Conservation (phyloP, 2,329 filamentous ascomycete genomes). For the Alternaria tenuissima region DNA sequence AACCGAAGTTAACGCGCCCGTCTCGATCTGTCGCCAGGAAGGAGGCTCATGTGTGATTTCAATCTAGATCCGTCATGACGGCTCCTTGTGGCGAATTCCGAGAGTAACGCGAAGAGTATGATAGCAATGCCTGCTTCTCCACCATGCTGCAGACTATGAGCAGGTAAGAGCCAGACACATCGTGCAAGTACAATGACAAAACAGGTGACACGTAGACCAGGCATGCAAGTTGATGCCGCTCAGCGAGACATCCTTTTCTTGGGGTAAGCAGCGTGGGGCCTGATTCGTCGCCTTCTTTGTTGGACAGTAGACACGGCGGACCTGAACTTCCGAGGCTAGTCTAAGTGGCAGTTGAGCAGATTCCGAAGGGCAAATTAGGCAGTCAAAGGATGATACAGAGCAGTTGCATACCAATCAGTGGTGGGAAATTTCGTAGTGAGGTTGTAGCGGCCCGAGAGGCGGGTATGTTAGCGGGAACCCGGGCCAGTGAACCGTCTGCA, state of each 20-base stretch:
- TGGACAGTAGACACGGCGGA: conserved; percentile 44
- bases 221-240: conserved; percentile 30
- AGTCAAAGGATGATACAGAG: conserved; percentile 16
- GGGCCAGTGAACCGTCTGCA: conserved; percentile 33
- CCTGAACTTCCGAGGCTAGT: conserved; percentile 44
- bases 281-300: conserved; percentile 36
- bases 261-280: conserved; percentile 25
- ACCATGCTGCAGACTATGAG: conserved; percentile 15
- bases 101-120: conserved; percentile 25
- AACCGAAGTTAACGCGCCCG: conserved; percentile 43
- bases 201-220: conserved; percentile 33
- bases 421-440: conserved; percentile 46
- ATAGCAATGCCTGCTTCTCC: conserved; percentile 21
- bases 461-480: conserved; percentile 38
- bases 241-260: conserved; percentile 26
- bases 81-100: conserved; percentile 40
- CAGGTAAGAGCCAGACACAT: conserved; percentile 27
- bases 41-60: conserved; percentile 36
- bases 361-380: conserved; percentile 30
- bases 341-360: conserved; percentile 26
- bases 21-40: conserved; percentile 31
- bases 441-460: conserved; percentile 39
- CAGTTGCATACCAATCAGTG: conserved; percentile 29
- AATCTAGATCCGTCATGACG: conserved; percentile 43
- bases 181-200: conserved; percentile 26